Evolutionary conservation across 768 basidiomycete genomes (phyloP), one percentile per base, ranked within the genome.

Genomic region (Hysterangium stoloniferum): DNA sequence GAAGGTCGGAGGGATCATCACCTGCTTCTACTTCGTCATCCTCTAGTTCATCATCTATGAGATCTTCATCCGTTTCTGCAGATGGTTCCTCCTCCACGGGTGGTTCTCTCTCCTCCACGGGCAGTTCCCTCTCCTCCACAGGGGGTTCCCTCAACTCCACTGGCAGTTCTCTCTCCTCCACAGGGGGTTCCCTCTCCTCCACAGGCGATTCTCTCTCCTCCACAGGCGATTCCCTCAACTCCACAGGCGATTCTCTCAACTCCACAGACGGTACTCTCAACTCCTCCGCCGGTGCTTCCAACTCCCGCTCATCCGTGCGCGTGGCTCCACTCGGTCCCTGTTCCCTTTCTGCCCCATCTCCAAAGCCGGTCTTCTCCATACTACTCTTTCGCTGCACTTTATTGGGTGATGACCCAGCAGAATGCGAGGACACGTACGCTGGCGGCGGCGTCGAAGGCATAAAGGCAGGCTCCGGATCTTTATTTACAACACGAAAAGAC

Each of bases 401-500:
- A 2, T 24, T 27, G 8, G 31, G 47, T 15, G 47, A 22, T 27
- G 19, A 7, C 8, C 31, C 34, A 2, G 25, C 17, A 22, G 22
- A 12, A 5, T 34, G 31, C 13, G 47, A 27, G 28, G n/a, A 41
- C 4, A 40, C 49, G 43, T 51, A 51, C 5, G 49, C 49, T 5
- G 49, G 49, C 6, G 49, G 49, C 7, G 49, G 49, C 9, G 49
- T 20, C 29, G 31, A 28, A 29, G 40, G 49, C 1, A 24, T 28
- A n/a, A n/a, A n/a, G n/a, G n/a, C n/a, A 3, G 43, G 24, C 3
- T 24, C 43, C n/a, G 40, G 38, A 25, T 51, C 49, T 12, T 43
- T 29, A 35, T 51, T 51, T 29, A 51, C 49, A 20, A 51, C 40
- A 15, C 49, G 49, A 27, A 40, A 51, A 9, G 28, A 27, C 22